These are phyloP conservation scores for Strobilomyces confusus DNA, from an alignment of 768 basidiomycete species.

Conservation along the genomic window DNA sequence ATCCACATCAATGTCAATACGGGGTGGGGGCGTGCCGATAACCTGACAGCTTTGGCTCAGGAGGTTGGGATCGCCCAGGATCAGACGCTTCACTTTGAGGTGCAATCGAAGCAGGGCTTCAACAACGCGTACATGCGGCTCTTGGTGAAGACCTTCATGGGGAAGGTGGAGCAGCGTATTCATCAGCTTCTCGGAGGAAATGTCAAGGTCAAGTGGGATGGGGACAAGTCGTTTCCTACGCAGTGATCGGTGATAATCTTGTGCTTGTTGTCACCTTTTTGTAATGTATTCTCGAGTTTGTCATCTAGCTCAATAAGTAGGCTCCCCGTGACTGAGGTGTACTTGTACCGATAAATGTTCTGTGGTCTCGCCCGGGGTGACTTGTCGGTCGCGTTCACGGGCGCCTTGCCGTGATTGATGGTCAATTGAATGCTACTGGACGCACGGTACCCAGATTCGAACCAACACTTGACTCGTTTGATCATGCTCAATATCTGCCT, in stretches of 20 bases:
- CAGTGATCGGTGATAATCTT: not conserved
- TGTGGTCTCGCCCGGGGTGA: too few species aligned
- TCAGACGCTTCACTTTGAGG: conserved; percentile 1
- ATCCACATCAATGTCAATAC: conserved; percentile 8
- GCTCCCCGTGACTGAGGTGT: too few species aligned
- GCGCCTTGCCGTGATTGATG: too few species aligned
- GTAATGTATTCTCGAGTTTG: too few species aligned
- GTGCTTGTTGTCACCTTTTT: too few species aligned
- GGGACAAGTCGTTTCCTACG: conserved; percentile 9
- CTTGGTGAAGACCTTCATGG: conserved; percentile 2
- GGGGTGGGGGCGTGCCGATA: conserved; percentile 1
- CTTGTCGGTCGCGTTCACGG: too few species aligned
- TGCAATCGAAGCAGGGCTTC: conserved; percentile 2
- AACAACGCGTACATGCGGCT: not conserved
- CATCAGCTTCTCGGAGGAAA: conserved; percentile 1
- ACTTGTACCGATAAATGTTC: too few species aligned
- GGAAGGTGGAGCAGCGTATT: not conserved
- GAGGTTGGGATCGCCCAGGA: not conserved
- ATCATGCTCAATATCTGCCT: too few species aligned
- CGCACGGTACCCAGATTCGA: too few species aligned
- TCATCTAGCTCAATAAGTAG: too few species aligned
- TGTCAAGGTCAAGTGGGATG: conserved; percentile 2
- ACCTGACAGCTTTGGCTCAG: conserved; percentile 4
- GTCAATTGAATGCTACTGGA: too few species aligned
- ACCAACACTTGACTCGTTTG: too few species aligned